A percentile compares a stretch with the other conserved stretches of the same genome.
Conservation (phyloP, 2,329 filamentous ascomycete genomes). For the Cladosporium sp. region DNA sequence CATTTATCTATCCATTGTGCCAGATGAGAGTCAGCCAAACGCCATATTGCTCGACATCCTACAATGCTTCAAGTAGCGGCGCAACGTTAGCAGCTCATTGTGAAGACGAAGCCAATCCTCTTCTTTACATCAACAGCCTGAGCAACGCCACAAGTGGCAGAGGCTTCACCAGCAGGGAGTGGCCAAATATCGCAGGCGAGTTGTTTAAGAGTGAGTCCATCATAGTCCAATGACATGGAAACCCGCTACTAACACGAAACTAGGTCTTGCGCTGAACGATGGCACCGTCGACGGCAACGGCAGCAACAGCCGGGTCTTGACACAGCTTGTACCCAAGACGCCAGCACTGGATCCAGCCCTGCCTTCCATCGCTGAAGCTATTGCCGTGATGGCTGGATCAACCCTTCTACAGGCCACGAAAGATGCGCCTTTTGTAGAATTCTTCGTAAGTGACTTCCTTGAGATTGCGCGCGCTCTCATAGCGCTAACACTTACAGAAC, state of each 20-base stretch:
- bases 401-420: conserved; percentile 63
- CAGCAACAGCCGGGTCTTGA: conserved; percentile 46
- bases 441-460: conserved; percentile 14
- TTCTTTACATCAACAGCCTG: conserved; percentile 56
- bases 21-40: conserved; percentile 64
- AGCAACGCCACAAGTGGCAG: conserved; percentile 58
- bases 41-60: conserved; percentile 64
- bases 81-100: conserved; percentile 63
- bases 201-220: conserved; percentile 32
- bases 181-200: conserved; percentile 46
- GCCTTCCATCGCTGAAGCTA: conserved; percentile 69
- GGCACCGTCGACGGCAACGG: conserved; percentile 46
- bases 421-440: conserved; percentile 60
- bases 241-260: neutral
- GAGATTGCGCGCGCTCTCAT: no score
- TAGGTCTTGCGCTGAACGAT: conserved; percentile 43
- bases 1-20: conserved; percentile 63
- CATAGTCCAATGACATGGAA: neutral
- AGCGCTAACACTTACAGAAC: neutral
- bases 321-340: conserved; percentile 43
- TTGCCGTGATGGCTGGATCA: conserved; percentile 68
- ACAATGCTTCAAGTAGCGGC: conserved; percentile 51
- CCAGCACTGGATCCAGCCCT: conserved; percentile 50
- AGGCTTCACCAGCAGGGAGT: conserved; percentile 40
- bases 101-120: conserved; percentile 54